A percentile compares a stretch with the other conserved stretches of the same genome.
These are phyloP conservation scores for Hypoxylon lienhwacheense DNA, from an alignment of 495 filamentous ascomycete genomes.

Conservation along the genomic window DNA sequence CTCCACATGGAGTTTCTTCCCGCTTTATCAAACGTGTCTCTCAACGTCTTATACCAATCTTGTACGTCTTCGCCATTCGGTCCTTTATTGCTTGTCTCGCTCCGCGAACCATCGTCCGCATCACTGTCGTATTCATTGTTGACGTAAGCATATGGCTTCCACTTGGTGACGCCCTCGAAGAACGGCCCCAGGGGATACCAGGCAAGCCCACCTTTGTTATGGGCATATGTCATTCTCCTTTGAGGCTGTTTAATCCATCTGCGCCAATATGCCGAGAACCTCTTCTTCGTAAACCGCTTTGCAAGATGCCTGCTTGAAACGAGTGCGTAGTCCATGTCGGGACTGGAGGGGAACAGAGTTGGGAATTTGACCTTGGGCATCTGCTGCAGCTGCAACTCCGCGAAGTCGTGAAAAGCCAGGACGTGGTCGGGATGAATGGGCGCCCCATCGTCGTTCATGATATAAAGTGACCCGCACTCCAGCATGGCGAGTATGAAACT, in stretches of 20 bases:
- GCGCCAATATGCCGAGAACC: background rate
- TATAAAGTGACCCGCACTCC: background rate
- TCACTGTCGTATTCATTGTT: background rate
- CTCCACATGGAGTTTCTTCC: no score
- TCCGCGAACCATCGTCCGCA: background rate
- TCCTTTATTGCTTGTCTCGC: background rate
- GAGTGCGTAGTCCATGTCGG: no score
- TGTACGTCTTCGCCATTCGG: no score
- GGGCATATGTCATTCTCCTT: background rate
- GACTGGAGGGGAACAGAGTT: no score
- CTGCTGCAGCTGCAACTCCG: background rate
- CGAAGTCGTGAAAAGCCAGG: slow-evolving; percentile 3
- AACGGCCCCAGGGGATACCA: background rate
- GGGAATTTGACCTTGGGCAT: background rate
- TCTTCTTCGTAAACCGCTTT: background rate
- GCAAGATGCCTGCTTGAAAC: background rate
- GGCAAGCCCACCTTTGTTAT: background rate
- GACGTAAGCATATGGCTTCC: background rate
- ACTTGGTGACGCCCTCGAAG: background rate
- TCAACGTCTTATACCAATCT: no score
- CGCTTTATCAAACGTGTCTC: no score
- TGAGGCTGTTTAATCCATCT: background rate
- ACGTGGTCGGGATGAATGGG: slow-evolving; percentile 4
- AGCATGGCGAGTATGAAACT: background rate
- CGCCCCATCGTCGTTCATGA: background rate